These are phyloP conservation scores for Chimonanthus salicifolius DNA, from an alignment of 164 flowering plant species.

Conservation along the genomic window DNA sequence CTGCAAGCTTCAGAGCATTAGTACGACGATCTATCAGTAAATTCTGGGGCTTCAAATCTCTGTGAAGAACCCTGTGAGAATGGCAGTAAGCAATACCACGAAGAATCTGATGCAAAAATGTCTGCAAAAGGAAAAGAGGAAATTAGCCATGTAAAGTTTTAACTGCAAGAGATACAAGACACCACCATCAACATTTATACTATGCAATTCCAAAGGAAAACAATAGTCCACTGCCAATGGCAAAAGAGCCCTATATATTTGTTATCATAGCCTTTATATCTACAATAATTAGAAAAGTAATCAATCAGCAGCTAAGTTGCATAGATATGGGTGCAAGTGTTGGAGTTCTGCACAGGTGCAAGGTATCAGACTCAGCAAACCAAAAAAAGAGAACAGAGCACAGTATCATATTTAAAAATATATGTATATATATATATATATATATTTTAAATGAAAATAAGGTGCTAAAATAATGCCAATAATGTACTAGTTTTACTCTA, in stretches of 20 bases:
- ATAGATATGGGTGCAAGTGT: too few relatives aligned
- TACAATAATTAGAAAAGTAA: too few relatives aligned
- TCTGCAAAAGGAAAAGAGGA: constrained; percentile 35
- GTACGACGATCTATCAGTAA: constrained; percentile 84
- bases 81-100: constrained; percentile 95
- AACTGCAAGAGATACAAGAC: background rate
- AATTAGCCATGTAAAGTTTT: background rate
- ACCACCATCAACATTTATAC: background rate
- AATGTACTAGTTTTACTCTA: too few relatives aligned
- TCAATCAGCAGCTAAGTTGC: too few relatives aligned
- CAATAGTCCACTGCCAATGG: background rate
- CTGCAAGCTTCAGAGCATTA: constrained; percentile 88
- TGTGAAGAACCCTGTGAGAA: constrained; percentile 90
- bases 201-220: background rate
- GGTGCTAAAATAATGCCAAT: too few relatives aligned
- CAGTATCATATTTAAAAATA: too few relatives aligned
- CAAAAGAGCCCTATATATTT: background rate
- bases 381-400: too few relatives aligned
- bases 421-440: too few relatives aligned
- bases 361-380: too few relatives aligned
- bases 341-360: too few relatives aligned
- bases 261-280: too few relatives aligned
- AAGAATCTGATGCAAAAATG: constrained; percentile 82
- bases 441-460: too few relatives aligned
- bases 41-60: constrained; percentile 93